Conservation (phyloP, 1,139 yeast genomes). For the Ogataea hybrid region DNA sequence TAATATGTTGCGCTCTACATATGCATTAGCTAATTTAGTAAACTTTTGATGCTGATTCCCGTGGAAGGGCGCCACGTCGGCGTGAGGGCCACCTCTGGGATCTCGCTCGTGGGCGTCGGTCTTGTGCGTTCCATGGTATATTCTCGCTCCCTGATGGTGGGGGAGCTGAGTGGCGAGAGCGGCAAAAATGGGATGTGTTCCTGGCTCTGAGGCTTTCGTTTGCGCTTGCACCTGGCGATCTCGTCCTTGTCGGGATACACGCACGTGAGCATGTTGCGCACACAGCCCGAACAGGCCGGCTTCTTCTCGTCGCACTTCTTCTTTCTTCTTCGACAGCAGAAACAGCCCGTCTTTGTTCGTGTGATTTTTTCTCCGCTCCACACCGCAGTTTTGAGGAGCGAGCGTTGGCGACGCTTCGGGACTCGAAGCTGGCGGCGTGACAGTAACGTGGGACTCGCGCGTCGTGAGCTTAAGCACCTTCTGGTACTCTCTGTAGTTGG, state of each 20-base stretch:
- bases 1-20: slow-evolving; percentile 12
- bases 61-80: slow-evolving; percentile 10
- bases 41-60: slow-evolving; percentile 18
- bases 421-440: slow-evolving; percentile 20
- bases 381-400: slow-evolving; percentile 5
- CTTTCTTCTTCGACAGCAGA: slow-evolving; percentile 47
- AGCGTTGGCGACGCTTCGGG: slow-evolving; percentile 22
- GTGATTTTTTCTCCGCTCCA: slow-evolving; percentile 30
- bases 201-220: background rate
- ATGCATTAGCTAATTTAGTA: slow-evolving; percentile 13
- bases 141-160: slow-evolving; percentile 1
- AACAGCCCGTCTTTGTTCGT: slow-evolving; percentile 38
- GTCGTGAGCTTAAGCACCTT: slow-evolving; percentile 26
- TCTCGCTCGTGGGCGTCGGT: slow-evolving; percentile 7
- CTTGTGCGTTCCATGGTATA: slow-evolving; percentile 1
- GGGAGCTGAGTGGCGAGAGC: slow-evolving; percentile 8
- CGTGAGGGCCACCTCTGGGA: slow-evolving; percentile 3
- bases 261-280: slow-evolving; percentile 42
- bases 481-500: slow-evolving; percentile 34
- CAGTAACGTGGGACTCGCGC: slow-evolving; percentile 4
- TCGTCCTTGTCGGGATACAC: slow-evolving; percentile 40
- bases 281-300: slow-evolving; percentile 49
- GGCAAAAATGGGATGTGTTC: background rate
- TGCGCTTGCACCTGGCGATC: slow-evolving; percentile 12
- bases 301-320: slow-evolving; percentile 53